A percentile compares a stretch with the other conserved stretches of the same genome.
Conservation (phyloP, 768 basidiomycete genomes). For the Calocybe cyanea region DNA sequence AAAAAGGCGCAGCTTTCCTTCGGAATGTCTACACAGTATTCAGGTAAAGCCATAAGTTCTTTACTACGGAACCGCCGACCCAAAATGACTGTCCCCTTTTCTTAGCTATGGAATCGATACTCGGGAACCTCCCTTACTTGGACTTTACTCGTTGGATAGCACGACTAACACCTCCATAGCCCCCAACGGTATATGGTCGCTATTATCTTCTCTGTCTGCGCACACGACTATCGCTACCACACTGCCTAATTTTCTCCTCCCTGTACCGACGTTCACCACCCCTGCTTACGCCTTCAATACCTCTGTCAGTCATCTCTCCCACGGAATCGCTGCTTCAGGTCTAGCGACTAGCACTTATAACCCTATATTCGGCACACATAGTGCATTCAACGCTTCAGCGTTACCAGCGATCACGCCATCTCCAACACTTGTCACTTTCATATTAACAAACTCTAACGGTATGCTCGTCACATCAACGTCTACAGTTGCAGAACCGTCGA, state of each 20-base stretch:
- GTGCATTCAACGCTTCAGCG: conserved; percentile 41
- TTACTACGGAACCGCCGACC: neutral
- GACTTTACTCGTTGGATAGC: conserved; percentile 62
- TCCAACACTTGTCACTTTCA: conserved; percentile 50
- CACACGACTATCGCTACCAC: conserved; percentile 54
- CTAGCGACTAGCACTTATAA: conserved; percentile 72
- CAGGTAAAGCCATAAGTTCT: conserved; percentile 43
- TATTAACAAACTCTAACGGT: conserved; percentile 55
- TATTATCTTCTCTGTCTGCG: conserved; percentile 59
- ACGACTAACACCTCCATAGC: conserved; percentile 38
- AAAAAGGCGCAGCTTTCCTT: conserved; percentile 58
- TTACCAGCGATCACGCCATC: conserved; percentile 54
- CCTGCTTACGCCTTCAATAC: conserved; percentile 70
- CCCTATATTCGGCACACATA: conserved; percentile 45
- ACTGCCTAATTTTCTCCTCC: conserved; percentile 65
- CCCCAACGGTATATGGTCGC: conserved; percentile 39
- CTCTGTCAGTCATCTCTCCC: conserved; percentile 50
- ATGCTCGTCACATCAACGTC: conserved; percentile 50
- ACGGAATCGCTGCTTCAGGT: conserved; percentile 54
- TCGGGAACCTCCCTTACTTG: conserved; percentile 74
- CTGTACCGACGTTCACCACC: conserved; percentile 60
- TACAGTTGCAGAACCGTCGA: conserved; percentile 38
- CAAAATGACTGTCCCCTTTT: neutral
- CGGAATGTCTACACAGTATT: conserved; percentile 76
- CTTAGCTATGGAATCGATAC: conserved; percentile 70